A percentile compares a stretch with the other conserved stretches of the same genome.
phyloP scores from a whole-genome alignment of 2,329 filamentous ascomycete species.

The Sclerotinia nivalis region DNA sequence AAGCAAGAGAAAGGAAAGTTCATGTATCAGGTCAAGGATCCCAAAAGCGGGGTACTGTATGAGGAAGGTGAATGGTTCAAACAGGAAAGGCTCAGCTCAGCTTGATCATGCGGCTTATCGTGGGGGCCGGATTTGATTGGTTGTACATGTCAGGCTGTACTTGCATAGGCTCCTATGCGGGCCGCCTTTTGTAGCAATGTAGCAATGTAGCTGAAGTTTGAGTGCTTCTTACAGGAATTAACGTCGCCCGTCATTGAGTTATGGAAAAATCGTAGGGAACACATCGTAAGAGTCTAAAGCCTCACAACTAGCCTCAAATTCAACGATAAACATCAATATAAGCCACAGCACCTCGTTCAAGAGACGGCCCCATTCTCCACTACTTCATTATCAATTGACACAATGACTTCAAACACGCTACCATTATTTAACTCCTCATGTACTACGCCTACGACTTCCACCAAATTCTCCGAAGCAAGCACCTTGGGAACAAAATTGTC shows the following conservation, averaged over 20 bases:
- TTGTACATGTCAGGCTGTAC: background rate
- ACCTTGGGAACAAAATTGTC: background rate
- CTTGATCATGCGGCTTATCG: background rate
- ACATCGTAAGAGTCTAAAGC: no score
- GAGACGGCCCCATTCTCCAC: background rate
- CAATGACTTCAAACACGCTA: conserved; percentile 1
- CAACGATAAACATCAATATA: background rate
- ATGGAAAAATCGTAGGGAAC: background rate
- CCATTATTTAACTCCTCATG: conserved; percentile 6
- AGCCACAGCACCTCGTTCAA: background rate
- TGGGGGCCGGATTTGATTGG: background rate
- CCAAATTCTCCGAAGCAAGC: background rate
- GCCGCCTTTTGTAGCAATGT: background rate
- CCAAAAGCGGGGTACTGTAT: conserved; percentile 20
- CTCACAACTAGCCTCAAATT: background rate
- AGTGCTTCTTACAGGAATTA: background rate
- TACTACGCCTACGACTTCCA: background rate
- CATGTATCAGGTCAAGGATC: conserved; percentile 23
- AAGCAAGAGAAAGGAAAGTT: conserved; percentile 13
- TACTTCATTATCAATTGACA: background rate
- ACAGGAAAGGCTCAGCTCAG: conserved; percentile 10
- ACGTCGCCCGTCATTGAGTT: background rate
- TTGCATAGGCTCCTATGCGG: background rate
- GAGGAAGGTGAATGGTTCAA: conserved; percentile 25
- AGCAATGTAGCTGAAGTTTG: background rate